Evolutionary conservation across 73 alveolate genomes (phyloP).

Genomic region (Paramecium octaurelia): DNA sequence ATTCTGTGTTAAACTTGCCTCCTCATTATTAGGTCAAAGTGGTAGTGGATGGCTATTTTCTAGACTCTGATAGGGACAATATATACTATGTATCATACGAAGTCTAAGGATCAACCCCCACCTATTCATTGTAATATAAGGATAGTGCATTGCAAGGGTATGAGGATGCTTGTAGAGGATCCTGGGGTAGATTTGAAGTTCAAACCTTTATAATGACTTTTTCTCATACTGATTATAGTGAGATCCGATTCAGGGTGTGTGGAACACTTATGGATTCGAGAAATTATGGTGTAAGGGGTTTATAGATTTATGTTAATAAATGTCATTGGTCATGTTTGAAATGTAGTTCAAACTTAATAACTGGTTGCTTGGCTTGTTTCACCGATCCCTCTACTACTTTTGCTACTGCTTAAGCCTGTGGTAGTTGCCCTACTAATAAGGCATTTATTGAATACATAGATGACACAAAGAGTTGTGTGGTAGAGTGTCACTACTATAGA

Average conservation of each 20-base stretch:
- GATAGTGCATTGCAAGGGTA: not conserved
- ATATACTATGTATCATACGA: not conserved
- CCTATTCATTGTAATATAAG: not conserved
- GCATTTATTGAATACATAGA: not conserved
- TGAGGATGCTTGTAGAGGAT: not conserved
- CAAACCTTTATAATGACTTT: not conserved
- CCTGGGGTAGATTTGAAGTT: not conserved
- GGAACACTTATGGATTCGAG: not conserved
- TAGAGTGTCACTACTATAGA: not conserved
- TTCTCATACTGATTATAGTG: not conserved
- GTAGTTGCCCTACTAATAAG: not conserved
- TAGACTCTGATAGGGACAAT: not conserved
- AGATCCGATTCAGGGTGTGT: not conserved
- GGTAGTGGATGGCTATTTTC: not conserved
- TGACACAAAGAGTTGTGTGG: not conserved
- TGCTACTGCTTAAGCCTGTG: not conserved
- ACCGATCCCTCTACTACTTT: not conserved
- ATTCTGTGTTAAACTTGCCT: not conserved
- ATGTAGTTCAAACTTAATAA: not conserved
- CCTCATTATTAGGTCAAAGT: not conserved
- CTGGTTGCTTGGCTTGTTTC: not conserved
- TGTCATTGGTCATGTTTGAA: not conserved
- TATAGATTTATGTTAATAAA: not conserved
- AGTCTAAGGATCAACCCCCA: not conserved
- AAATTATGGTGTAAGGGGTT: not conserved